Conservation (phyloP, 257 asterid species). For the Eucommia ulmoides region DNA sequence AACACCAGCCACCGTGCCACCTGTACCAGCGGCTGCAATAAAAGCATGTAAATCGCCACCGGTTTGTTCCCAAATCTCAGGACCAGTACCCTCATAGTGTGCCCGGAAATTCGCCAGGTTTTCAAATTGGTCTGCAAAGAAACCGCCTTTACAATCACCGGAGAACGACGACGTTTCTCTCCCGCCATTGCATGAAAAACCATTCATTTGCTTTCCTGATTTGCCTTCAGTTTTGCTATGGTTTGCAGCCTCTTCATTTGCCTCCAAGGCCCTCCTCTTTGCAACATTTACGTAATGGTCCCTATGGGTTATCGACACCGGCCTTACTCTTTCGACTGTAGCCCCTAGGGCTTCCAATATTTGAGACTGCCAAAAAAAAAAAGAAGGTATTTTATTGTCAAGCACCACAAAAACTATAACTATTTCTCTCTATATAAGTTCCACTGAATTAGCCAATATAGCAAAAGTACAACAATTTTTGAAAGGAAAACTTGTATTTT, state of each 20-base stretch:
- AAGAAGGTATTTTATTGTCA: no score
- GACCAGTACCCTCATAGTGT: conserved; percentile 90
- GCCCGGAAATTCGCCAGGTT: conserved; percentile 90
- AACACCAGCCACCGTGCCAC: conserved; percentile 91
- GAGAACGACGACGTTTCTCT: conserved; percentile 17
- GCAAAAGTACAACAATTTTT: no score
- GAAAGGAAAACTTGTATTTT: no score
- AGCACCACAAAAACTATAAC: no score
- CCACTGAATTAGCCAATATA: no score
- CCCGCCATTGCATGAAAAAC: conserved; percentile 15
- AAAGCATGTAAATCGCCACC: conserved; percentile 76
- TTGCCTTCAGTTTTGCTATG: conserved; percentile 12
- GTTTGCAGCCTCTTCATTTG: conserved; percentile 42
- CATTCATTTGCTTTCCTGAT: conserved; percentile 17
- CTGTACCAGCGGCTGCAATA: conserved; percentile 97
- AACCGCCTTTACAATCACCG: conserved; percentile 59
- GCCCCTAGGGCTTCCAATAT: conserved; percentile 93
- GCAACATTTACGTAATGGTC: conserved; percentile 95
- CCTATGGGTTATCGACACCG: conserved; percentile 85
- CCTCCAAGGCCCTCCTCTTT: conserved; percentile 78
- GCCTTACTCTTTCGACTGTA: conserved; percentile 90
- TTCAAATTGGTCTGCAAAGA: conserved; percentile 93
- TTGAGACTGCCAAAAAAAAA: conserved; percentile 67
- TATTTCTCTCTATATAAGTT: no score
- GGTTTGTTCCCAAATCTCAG: conserved; percentile 86